Percentiles rank a stretch among this genome's conserved stretches.
Conservation (phyloP, 108 stramenopile species). For the Craspedostauros australis region DNA sequence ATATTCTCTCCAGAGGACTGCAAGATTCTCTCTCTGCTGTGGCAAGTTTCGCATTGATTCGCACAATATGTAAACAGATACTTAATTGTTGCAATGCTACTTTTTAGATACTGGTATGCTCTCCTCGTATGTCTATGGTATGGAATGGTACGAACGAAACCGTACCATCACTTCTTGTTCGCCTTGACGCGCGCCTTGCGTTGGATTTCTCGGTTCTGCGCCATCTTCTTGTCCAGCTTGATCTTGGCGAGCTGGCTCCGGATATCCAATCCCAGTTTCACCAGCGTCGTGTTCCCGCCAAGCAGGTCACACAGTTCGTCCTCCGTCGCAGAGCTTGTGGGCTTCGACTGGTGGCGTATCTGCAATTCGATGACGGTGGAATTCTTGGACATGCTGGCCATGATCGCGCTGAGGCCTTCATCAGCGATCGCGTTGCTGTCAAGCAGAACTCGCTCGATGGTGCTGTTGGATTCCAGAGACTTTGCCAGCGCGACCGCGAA, state of each 20-base stretch:
- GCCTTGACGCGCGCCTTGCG: conserved; percentile 23
- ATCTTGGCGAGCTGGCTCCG: conserved; percentile 21
- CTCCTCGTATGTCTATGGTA: too few species aligned
- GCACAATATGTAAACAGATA: too few species aligned
- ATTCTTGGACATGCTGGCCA: conserved; percentile 25
- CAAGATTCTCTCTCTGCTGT: too few species aligned
- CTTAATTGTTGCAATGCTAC: too few species aligned
- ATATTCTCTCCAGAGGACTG: too few species aligned
- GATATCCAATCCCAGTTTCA: conserved; percentile 36
- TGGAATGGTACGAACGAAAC: too few species aligned
- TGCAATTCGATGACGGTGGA: conserved; percentile 25
- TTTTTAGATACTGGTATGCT: too few species aligned
- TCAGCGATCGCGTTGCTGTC: conserved; percentile 32
- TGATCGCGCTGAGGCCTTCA: conserved; percentile 24
- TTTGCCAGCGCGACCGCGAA: conserved; percentile 24
- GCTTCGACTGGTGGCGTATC: conserved; percentile 38
- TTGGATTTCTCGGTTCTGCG: conserved; percentile 28
- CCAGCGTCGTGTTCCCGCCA: conserved; percentile 17
- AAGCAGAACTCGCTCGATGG: conserved; percentile 21
- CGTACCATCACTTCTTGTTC: conserved; percentile 1
- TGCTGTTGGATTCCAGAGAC: conserved; percentile 11
- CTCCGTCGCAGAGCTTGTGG: conserved; percentile 22
- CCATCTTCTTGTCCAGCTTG: conserved; percentile 24
- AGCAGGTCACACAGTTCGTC: conserved; percentile 18
- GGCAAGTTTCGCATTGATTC: too few species aligned